Evolutionary conservation across 2,329 filamentous ascomycete species (phyloP).

Genomic region (Phaeosphaeriaceae sp.): DNA sequence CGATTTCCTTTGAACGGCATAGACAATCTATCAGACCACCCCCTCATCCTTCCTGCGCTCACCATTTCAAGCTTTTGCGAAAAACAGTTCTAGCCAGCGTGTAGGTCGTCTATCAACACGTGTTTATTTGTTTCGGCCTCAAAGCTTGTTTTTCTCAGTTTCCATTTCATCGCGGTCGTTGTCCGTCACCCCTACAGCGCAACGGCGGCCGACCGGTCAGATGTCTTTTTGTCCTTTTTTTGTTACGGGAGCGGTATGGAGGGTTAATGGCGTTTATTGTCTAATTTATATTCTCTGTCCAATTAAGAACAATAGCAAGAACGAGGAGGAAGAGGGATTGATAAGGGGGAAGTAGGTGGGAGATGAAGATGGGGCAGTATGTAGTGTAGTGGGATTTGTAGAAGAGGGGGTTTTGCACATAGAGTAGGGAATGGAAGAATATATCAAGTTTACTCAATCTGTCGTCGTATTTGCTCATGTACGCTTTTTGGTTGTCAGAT

Average conservation of each 20-base stretch:
- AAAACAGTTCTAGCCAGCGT: conserved; percentile 8
- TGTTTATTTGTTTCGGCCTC: too few species aligned
- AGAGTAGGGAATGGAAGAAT: conserved; percentile 20
- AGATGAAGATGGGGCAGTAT: conserved; percentile 5
- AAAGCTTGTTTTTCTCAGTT: conserved; percentile 10
- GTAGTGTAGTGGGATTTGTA: too few species aligned
- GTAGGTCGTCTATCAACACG: conserved; percentile 11
- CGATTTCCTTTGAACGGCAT: conserved; percentile 38
- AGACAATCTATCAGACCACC: conserved; percentile 30
- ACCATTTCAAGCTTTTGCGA: too few species aligned
- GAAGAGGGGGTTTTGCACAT: conserved; percentile 15
- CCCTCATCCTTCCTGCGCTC: conserved; percentile 14
- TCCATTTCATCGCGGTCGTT: conserved; percentile 18
- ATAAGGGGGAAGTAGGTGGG: conserved; percentile 1
- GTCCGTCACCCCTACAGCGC: conserved; percentile 3
- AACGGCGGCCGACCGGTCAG: conserved; percentile 17
- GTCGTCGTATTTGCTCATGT: too few species aligned
- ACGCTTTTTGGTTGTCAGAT: too few species aligned
- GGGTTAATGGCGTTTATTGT: conserved; percentile 27
- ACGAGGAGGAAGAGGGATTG: not conserved
- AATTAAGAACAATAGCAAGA: not conserved
- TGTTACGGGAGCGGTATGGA: conserved; percentile 26
- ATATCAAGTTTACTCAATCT: too few species aligned
- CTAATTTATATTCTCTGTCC: conserved; percentile 31
- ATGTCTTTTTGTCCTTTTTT: conserved; percentile 11